Percentiles rank a stretch among this genome's conserved stretches.
Conservation (phyloP, 78 protist species). For the Dictyostelium capitatum region DNA sequence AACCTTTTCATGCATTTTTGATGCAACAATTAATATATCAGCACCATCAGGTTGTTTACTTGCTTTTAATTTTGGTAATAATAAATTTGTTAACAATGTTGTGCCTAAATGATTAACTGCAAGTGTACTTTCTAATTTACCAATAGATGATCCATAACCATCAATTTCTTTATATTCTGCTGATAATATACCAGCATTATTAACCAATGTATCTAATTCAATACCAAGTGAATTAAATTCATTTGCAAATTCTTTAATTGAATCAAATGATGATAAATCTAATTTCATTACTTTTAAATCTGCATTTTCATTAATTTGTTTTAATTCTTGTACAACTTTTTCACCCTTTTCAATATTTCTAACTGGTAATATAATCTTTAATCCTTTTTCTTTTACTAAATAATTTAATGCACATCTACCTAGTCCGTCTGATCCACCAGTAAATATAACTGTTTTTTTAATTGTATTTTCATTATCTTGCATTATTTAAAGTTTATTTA, state of each 20-base stretch:
- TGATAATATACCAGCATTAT: conserved; percentile 53
- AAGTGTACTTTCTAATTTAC: not conserved
- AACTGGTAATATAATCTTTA: conserved; percentile 21
- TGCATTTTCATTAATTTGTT: not conserved
- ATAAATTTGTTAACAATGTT: conserved; percentile 27
- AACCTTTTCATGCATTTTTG: not conserved
- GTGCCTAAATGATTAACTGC: conserved; percentile 61
- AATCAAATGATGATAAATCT: conserved; percentile 47
- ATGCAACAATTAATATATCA: conserved; percentile 2
- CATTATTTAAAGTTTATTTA: no score
- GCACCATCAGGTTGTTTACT: not conserved
- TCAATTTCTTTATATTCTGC: not conserved
- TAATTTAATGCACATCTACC: conserved; percentile 19
- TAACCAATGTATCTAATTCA: conserved; percentile 29
- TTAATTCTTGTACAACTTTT: not conserved
- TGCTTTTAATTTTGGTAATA: conserved; percentile 16
- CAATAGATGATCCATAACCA: conserved; percentile 43
- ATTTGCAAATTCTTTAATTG: conserved; percentile 48
- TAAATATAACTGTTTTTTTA: not conserved
- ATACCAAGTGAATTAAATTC: conserved; percentile 7
- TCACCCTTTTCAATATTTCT: conserved; percentile 22
- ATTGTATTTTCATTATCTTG: no score
- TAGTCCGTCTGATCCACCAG: conserved; percentile 42
- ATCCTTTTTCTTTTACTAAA: conserved; percentile 7
- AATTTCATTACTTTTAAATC: conserved; percentile 4